Conservation (phyloP, 202 grass and related monocot species). For the Zizania palustris region DNA sequence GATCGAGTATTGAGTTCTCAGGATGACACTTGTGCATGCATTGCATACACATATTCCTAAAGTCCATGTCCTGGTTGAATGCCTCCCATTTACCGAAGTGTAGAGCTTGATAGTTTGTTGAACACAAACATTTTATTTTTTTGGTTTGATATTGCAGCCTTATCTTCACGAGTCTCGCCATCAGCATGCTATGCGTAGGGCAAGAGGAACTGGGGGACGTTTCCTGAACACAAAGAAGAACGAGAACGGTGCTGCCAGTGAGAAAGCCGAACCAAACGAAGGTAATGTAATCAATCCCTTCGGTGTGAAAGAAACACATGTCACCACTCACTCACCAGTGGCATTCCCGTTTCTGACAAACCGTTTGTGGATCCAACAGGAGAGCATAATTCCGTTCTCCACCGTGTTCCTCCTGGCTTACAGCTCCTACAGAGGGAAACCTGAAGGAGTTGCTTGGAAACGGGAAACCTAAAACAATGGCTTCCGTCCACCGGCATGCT, state of each 20-base stretch:
- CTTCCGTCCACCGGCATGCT: conserved; percentile 22
- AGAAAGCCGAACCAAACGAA: conserved; percentile 36
- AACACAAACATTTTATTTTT: conserved; percentile 25
- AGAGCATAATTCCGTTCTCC: conserved; percentile 49
- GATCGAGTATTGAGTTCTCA: not conserved
- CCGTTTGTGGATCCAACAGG: conserved; percentile 38
- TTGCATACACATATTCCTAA: too few relatives aligned
- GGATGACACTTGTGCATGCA: not conserved
- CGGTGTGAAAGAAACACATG: conserved; percentile 8
- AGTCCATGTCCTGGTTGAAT: not conserved
- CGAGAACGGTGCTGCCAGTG: conserved; percentile 36
- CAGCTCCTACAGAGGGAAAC: conserved; percentile 42
- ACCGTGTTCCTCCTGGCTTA: conserved; percentile 44
- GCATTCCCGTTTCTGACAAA: conserved; percentile 30
- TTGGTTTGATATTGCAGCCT: conserved; percentile 50
- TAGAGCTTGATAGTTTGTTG: conserved; percentile 3
- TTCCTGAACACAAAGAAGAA: conserved; percentile 86
- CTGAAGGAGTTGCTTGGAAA: conserved; percentile 31
- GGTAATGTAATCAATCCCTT: conserved; percentile 20
- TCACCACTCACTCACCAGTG: not conserved
- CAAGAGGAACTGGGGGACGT: conserved; percentile 76
- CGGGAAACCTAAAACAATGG: conserved; percentile 50
- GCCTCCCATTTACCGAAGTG: not conserved
- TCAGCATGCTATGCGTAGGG: conserved; percentile 77
- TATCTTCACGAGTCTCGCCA: conserved; percentile 93